Conservation (phyloP, 2,329 filamentous ascomycete genomes). For the Fusarium vanettenii region DNA sequence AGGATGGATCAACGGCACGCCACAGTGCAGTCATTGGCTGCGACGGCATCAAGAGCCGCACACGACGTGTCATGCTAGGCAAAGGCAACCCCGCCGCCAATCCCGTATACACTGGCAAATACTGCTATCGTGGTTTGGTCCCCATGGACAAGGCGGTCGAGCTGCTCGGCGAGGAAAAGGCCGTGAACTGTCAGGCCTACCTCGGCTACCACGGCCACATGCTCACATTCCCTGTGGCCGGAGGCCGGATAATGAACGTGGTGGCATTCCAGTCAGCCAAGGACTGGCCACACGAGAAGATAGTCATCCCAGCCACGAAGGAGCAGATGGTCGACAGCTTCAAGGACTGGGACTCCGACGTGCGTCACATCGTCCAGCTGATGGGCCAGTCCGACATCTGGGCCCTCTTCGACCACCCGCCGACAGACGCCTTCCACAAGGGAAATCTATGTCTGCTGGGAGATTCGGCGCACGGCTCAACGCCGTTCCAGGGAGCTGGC, state of each 20-base stretch:
- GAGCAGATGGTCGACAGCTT: slow-evolving; percentile 2
- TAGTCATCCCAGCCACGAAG: slow-evolving; percentile 13
- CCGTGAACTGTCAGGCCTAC: slow-evolving; percentile 10
- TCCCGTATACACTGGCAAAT: slow-evolving; percentile 10
- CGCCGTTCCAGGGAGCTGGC: slow-evolving; percentile 13
- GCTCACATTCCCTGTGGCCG: slow-evolving; percentile 17
- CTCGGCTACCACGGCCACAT: slow-evolving; percentile 15
- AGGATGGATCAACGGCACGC: slow-evolving; percentile 2
- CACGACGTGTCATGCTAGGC: slow-evolving; percentile 1
- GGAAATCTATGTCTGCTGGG: slow-evolving; percentile 15
- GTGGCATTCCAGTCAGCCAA: slow-evolving; percentile 12
- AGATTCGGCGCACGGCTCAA: slow-evolving; percentile 20
- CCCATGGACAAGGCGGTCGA: slow-evolving; percentile 18
- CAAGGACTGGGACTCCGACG: slow-evolving; percentile 5
- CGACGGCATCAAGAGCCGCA: slow-evolving; percentile 16
- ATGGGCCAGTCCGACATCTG: slow-evolving; percentile 15
- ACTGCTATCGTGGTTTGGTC: slow-evolving; percentile 17
- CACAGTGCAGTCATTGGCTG: slow-evolving; percentile 15
- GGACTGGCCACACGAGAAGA: slow-evolving; percentile 4
- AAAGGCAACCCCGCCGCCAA: background rate
- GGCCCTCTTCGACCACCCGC: slow-evolving; percentile 6
- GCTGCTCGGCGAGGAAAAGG: slow-evolving; percentile 13
- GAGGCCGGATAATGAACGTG: slow-evolving; percentile 17
- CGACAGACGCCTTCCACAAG: slow-evolving; percentile 1
- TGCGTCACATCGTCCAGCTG: slow-evolving; percentile 1